A percentile compares a stretch with the other conserved stretches of the same genome.
These are phyloP conservation scores for Plasmodium sp. DNA, from an alignment of 169 alveolate species.

Conservation along the genomic window DNA sequence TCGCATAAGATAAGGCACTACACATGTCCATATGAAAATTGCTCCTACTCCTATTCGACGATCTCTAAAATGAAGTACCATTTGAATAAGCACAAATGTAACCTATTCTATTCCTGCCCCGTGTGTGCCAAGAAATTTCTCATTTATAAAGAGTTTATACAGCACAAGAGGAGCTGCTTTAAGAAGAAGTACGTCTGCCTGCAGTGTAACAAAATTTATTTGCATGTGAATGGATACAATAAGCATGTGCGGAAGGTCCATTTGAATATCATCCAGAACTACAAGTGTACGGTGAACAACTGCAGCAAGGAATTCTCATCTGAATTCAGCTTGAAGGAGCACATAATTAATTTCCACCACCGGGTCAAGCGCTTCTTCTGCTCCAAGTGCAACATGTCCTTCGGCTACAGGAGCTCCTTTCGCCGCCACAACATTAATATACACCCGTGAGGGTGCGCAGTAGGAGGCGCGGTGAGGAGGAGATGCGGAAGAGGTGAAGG, in stretches of 20 bases:
- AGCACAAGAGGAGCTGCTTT: slow-evolving; percentile 47
- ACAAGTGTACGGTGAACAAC: slow-evolving; percentile 38
- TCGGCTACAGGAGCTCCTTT: slow-evolving; percentile 62
- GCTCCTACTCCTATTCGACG: slow-evolving; percentile 59
- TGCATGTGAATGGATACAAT: slow-evolving; percentile 59
- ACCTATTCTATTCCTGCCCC: slow-evolving; percentile 36
- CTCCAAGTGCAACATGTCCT: slow-evolving; percentile 53
- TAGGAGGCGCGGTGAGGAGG: neutral
- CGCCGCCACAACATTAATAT: slow-evolving; percentile 47
- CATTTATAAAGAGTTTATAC: slow-evolving; percentile 63
- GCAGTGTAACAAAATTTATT: slow-evolving; percentile 63
- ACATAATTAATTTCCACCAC: slow-evolving; percentile 55
- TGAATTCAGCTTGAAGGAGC: slow-evolving; percentile 62
- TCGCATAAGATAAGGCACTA: slow-evolving; percentile 20
- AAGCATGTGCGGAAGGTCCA: slow-evolving; percentile 43
- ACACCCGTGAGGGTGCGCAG: slow-evolving; percentile 2
- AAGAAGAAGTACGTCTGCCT: slow-evolving; percentile 55
- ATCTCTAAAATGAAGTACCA: slow-evolving; percentile 69
- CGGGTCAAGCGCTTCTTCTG: slow-evolving; percentile 56
- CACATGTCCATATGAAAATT: slow-evolving; percentile 75
- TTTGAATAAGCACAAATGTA: slow-evolving; percentile 63
- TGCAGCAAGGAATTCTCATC: slow-evolving; percentile 48
- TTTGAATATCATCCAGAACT: slow-evolving; percentile 18
- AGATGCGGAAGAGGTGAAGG: neutral
- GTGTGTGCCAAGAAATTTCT: slow-evolving; percentile 20